Evolutionary conservation across 2,329 filamentous ascomycete species (phyloP).

Genomic region (Septoria petroselini): DNA sequence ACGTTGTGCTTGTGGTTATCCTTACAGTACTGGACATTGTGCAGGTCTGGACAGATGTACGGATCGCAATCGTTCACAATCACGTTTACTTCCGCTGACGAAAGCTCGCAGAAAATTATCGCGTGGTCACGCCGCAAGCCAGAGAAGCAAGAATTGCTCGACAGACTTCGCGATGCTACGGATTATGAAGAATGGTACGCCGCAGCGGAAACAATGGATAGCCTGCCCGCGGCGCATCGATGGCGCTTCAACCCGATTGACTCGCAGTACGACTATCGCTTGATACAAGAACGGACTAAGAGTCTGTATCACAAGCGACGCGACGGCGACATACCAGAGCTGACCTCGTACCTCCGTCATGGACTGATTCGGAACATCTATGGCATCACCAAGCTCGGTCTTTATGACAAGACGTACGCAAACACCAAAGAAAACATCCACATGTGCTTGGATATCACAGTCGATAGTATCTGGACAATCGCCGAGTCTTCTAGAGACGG

Average conservation of each 20-base stretch:
- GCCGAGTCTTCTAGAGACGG: conserved; percentile 58
- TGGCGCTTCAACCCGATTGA: conserved; percentile 27
- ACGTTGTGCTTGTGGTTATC: conserved; percentile 5
- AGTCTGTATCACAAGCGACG: conserved; percentile 17
- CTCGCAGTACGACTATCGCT: conserved; percentile 23
- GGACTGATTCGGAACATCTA: conserved; percentile 77
- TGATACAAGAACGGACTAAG: conserved; percentile 23
- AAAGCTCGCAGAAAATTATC: conserved; percentile 1
- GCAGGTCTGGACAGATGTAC: conserved; percentile 4
- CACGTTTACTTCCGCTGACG: not conserved
- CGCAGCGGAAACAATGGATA: conserved; percentile 23
- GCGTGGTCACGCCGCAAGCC: conserved; percentile 12
- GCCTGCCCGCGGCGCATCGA: conserved; percentile 16
- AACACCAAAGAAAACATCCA: conserved; percentile 92
- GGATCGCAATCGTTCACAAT: not conserved
- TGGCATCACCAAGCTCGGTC: conserved; percentile 76
- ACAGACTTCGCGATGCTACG: conserved; percentile 17
- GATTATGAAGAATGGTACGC: conserved; percentile 23
- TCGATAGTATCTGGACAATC: conserved; percentile 75
- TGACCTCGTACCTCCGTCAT: conserved; percentile 77
- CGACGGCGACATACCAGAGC: conserved; percentile 46
- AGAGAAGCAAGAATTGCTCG: conserved; percentile 15
- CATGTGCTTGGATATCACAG: conserved; percentile 83
- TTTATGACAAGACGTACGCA: conserved; percentile 82
- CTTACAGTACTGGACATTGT: conserved; percentile 5